Base-by-base conservation (phyloP, 108 stramenopile genomes). In the Cyclotella baltica region DNA sequence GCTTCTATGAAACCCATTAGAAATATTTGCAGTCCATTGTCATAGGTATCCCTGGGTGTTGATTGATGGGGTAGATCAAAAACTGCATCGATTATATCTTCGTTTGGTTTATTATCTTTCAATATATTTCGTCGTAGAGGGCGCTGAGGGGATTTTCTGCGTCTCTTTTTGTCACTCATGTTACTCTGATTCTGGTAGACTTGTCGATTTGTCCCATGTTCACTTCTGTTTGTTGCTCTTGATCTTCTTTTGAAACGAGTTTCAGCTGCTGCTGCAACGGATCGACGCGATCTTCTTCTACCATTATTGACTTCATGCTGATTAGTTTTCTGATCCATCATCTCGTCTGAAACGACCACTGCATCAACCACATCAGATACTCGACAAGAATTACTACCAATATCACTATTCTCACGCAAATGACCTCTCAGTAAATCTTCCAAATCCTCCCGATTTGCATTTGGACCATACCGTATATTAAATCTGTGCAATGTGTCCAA, bases 1-100 rank as follows among this genome's bases (percentile, higher is more conserved):
- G 70, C 81, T 43, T 83, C 81, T 18, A 61, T 13, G 66, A 83
- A 83, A 0, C 81, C 81, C 81, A 83, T 83, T 4, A 83, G 29
- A 46, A 83, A 76, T 16, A 83, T 76, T 46, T 83, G 81, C 36
- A 75, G 29, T n/a, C 81, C 81, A 34, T 83, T 83, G 23, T 70
- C 62, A 28, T 81, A 81, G 33, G 34, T 37, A 31, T 16, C 29
- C 30, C 46, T 48, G 23, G 22, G 43, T 23, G 0, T 34, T 47
- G 59, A 27, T 4, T 22, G 46, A 40, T 61, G 28, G 9, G 40
- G 50, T 3, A 31, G 4, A 20, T 53, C 33, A 51, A 29, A 59
- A 22, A 33, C 59, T 33, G 36, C 35, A 63, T 63, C 36, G 13
- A 63, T 29, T 38, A 58, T 30, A 28, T 71, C 38, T 23, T 62